These are phyloP conservation scores for Marasmius tenuissimus DNA, from an alignment of 1,284 basidiomycete species.

Conservation along the genomic window DNA sequence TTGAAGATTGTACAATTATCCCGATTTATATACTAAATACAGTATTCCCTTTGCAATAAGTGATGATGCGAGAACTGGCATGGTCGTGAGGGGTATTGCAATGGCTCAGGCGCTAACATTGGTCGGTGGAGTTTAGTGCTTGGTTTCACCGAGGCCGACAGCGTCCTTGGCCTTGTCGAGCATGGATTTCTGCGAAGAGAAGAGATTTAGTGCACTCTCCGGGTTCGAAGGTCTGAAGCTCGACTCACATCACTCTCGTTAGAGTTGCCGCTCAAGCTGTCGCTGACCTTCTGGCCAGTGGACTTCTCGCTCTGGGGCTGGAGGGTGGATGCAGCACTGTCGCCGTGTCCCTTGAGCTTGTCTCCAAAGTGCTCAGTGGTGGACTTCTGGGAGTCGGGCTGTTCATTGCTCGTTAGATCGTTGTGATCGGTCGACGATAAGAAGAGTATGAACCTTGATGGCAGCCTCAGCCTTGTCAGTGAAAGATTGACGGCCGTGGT, in stretches of 20 bases:
- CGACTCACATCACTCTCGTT: slow-evolving; percentile 35
- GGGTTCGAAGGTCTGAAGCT: neutral
- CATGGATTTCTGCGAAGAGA: slow-evolving; percentile 35
- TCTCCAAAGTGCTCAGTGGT: slow-evolving; percentile 5
- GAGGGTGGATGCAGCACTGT: slow-evolving; percentile 7
- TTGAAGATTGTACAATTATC: too few species aligned
- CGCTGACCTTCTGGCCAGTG: slow-evolving; percentile 27
- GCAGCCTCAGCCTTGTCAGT: slow-evolving; percentile 50
- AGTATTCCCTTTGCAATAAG: too few species aligned
- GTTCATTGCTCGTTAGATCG: too few species aligned
- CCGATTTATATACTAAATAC: too few species aligned
- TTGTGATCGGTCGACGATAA: neutral
- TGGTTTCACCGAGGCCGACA: slow-evolving; percentile 40
- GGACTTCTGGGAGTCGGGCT: slow-evolving; percentile 1
- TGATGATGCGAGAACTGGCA: too few species aligned
- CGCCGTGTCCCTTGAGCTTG: slow-evolving; percentile 2
- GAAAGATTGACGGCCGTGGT: slow-evolving; percentile 47
- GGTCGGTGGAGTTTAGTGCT: too few species aligned
- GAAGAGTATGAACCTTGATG: slow-evolving; percentile 36
- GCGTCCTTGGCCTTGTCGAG: slow-evolving; percentile 52
- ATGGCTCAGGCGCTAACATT: too few species aligned
- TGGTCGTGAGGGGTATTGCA: too few species aligned
- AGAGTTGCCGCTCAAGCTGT: slow-evolving; percentile 43
- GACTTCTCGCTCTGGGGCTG: slow-evolving; percentile 19
- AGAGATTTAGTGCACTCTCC: neutral